Evolutionary conservation across 345 rosid species (phyloP).

Genomic region (Eucalyptus viminalis): DNA sequence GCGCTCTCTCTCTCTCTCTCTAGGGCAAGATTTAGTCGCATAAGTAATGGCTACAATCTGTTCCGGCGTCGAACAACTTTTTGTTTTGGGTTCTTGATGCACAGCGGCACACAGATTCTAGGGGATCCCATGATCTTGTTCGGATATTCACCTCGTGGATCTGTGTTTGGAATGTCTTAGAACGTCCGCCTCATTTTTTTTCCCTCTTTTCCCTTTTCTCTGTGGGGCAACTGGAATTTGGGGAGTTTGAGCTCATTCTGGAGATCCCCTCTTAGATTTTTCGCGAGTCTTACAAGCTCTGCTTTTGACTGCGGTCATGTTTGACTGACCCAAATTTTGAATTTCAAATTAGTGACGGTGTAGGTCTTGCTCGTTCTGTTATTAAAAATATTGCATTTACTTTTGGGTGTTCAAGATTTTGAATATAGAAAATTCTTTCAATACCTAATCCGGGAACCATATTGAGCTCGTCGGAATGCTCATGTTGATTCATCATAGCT

Average conservation of each 20-base stretch:
- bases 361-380: too few relatives aligned
- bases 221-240: neutral
- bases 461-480: neutral
- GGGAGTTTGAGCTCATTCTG: neutral
- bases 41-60: neutral
- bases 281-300: neutral
- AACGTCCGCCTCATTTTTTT: neutral
- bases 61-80: neutral
- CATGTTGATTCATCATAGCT: neutral
- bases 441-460: neutral
- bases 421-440: neutral
- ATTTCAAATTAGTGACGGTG: too few relatives aligned
- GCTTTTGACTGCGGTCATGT: neutral
- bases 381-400: too few relatives aligned
- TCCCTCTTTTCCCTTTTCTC: neutral
- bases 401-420: neutral
- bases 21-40: neutral
- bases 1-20: too few relatives aligned
- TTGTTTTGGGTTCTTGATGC: neutral
- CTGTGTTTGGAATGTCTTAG: neutral
- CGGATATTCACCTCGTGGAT: neutral
- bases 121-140: neutral
- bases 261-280: neutral
- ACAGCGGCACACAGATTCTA: neutral
- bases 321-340: neutral